These are phyloP conservation scores for Aspergillus sparsus DNA, from an alignment of 495 filamentous ascomycete genomes.

Conservation along the genomic window DNA sequence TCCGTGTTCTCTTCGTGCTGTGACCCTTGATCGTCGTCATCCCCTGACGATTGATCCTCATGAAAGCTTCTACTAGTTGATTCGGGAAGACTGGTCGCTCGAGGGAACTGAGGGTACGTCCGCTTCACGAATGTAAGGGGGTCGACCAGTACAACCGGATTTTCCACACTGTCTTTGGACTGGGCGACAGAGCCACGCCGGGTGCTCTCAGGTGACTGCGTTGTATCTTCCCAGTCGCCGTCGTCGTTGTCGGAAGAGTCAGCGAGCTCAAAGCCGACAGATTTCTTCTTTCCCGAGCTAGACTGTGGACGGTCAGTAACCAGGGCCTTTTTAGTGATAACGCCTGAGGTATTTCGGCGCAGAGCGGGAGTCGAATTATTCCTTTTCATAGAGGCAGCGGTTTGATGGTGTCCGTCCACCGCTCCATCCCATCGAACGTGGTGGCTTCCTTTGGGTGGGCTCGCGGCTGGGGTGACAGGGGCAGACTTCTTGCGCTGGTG, in stretches of 20 bases:
- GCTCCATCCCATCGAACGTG: constrained; percentile 48
- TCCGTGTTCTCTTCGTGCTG: constrained; percentile 31
- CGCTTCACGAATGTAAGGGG: constrained; percentile 52
- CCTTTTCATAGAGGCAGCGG: constrained; percentile 43
- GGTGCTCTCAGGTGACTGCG: constrained; percentile 53
- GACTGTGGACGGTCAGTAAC: constrained; percentile 41
- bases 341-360: constrained; percentile 37
- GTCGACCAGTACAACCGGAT: constrained; percentile 43
- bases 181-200: constrained; percentile 48
- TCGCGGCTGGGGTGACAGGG: constrained; percentile 46
- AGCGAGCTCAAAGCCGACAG: constrained; percentile 50
- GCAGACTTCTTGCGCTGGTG: constrained; percentile 54
- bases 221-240: constrained; percentile 53
- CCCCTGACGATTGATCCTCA: constrained; percentile 19
- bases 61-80: constrained; percentile 41
- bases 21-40: constrained; percentile 28
- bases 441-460: constrained; percentile 34
- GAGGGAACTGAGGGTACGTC: constrained; percentile 45
- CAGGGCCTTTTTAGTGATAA: constrained; percentile 40
- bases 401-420: constrained; percentile 31
- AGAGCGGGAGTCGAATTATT: constrained; percentile 49
- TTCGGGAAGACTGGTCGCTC: constrained; percentile 49
- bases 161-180: constrained; percentile 44
- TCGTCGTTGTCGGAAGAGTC: constrained; percentile 46
- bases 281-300: constrained; percentile 48